Evolutionary conservation across 805 yeast genomes (phyloP).

Genomic region (Suhomyces sp.): DNA sequence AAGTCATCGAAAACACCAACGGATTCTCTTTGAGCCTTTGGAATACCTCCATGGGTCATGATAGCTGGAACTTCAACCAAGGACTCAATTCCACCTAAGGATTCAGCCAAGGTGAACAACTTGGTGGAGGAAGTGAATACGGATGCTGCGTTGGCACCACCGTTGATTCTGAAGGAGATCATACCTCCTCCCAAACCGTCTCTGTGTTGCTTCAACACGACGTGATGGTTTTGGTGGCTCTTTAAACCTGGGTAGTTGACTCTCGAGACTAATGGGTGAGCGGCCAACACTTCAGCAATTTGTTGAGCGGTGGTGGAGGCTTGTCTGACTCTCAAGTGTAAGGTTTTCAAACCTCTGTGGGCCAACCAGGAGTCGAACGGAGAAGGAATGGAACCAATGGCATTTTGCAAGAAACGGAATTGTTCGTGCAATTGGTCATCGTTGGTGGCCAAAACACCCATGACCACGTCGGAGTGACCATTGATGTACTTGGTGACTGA

Average conservation of each 20-base stretch:
- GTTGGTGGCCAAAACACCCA: conserved; percentile 80
- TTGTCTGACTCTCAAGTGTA: conserved; percentile 75
- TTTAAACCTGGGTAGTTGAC: conserved; percentile 86
- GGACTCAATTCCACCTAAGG: conserved; percentile 87
- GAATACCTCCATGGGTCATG: conserved; percentile 92
- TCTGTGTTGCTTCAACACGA: conserved; percentile 75
- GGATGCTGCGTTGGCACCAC: conserved; percentile 76
- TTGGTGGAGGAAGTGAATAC: conserved; percentile 71
- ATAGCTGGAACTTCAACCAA: conserved; percentile 84
- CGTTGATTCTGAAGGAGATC: conserved; percentile 82
- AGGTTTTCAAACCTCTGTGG: conserved; percentile 86
- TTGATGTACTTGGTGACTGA: conserved; percentile 88
- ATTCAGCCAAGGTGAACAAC: conserved; percentile 83
- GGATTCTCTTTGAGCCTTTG: conserved; percentile 71
- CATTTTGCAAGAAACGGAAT: conserved; percentile 79
- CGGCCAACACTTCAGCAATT: conserved; percentile 63
- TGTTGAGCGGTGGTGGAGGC: conserved; percentile 64
- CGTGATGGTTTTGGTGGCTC: conserved; percentile 59
- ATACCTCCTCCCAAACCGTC: conserved; percentile 89
- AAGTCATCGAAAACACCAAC: conserved; percentile 81
- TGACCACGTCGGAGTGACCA: conserved; percentile 89
- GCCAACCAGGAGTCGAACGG: conserved; percentile 92
- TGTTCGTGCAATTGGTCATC: conserved; percentile 56
- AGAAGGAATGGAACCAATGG: conserved; percentile 85
- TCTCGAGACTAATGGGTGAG: conserved; percentile 51